Evolutionary conservation across 2,329 filamentous ascomycete species (phyloP).

Genomic region (Curvularia eragrostidis): DNA sequence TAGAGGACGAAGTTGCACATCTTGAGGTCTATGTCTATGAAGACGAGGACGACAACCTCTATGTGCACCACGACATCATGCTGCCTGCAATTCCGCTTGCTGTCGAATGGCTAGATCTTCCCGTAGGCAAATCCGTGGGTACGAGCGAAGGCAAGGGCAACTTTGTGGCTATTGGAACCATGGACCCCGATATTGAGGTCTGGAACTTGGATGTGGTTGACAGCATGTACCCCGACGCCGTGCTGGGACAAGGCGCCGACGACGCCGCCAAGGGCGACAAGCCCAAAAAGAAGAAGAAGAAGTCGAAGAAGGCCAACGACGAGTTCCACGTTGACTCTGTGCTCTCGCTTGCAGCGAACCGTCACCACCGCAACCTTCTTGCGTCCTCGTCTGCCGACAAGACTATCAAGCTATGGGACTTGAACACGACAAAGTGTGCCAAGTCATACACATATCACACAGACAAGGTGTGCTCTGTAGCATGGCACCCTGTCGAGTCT

Average conservation of each 20-base stretch:
- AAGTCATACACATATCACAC: constrained; percentile 96
- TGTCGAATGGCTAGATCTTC: constrained; percentile 92
- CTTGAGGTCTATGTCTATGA: constrained; percentile 98
- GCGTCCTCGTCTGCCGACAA: constrained; percentile 95
- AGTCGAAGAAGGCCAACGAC: constrained; percentile 85
- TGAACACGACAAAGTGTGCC: constrained; percentile 89
- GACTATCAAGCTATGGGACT: constrained; percentile 97
- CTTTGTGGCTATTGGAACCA: constrained; percentile 93
- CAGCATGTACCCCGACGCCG: constrained; percentile 97
- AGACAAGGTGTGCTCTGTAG: constrained; percentile 95
- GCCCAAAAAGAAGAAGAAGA: constrained; percentile 86
- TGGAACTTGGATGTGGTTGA: constrained; percentile 97
- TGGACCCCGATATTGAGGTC: constrained; percentile 98
- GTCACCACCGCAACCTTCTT: constrained; percentile 90
- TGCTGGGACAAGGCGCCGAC: constrained; percentile 74
- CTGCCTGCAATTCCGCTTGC: constrained; percentile 94
- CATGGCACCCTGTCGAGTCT: constrained; percentile 88
- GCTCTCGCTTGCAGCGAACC: constrained; percentile 87
- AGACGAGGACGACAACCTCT: constrained; percentile 92
- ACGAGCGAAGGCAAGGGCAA: constrained; percentile 74
- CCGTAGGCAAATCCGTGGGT: constrained; percentile 70
- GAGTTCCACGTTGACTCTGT: constrained; percentile 94
- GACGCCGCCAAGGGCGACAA: constrained; percentile 63
- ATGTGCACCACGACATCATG: constrained; percentile 99
- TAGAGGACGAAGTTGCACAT: constrained; percentile 96